Conservation (phyloP, 169 alveolate species). For the Babesia bovis region DNA sequence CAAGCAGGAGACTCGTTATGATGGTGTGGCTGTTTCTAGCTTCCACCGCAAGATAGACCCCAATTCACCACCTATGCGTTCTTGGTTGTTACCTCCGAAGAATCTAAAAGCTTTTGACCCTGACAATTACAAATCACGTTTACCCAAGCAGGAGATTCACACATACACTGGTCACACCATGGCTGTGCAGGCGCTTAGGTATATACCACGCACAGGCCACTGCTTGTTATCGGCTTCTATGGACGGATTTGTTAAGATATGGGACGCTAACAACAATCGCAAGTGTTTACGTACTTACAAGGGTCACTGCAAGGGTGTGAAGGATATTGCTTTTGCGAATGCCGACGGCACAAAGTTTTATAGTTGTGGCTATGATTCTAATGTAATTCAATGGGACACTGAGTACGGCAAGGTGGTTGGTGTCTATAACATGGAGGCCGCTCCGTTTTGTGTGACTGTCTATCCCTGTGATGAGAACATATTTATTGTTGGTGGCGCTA, state of each 20-base stretch:
- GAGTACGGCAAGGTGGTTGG: conserved; percentile 94
- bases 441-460: conserved; percentile 91
- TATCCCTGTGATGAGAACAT: conserved; percentile 88
- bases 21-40: conserved; percentile 53
- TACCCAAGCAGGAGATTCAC: conserved; percentile 91
- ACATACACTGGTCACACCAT: conserved; percentile 92
- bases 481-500: conserved; percentile 91
- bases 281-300: conserved; percentile 91
- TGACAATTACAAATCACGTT: conserved; percentile 33
- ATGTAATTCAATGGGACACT: conserved; percentile 93
- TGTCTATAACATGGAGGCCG: conserved; percentile 84
- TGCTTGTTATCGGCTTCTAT: conserved; percentile 89
- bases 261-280: conserved; percentile 90
- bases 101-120: conserved; percentile 25
- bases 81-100: conserved; percentile 47
- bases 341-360: conserved; percentile 88
- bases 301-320: conserved; percentile 95
- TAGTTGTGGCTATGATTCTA: conserved; percentile 91
- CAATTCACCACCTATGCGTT: neutral
- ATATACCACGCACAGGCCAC: conserved; percentile 94
- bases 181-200: conserved; percentile 90
- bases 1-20: conserved; percentile 39
- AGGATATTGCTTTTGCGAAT: conserved; percentile 88
- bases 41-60: conserved; percentile 49
- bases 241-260: conserved; percentile 91